Percentiles rank a stretch among this genome's conserved stretches.
These are phyloP conservation scores for Lumnitzera racemosa DNA, from an alignment of 345 rosid genomes.

Conservation along the genomic window DNA sequence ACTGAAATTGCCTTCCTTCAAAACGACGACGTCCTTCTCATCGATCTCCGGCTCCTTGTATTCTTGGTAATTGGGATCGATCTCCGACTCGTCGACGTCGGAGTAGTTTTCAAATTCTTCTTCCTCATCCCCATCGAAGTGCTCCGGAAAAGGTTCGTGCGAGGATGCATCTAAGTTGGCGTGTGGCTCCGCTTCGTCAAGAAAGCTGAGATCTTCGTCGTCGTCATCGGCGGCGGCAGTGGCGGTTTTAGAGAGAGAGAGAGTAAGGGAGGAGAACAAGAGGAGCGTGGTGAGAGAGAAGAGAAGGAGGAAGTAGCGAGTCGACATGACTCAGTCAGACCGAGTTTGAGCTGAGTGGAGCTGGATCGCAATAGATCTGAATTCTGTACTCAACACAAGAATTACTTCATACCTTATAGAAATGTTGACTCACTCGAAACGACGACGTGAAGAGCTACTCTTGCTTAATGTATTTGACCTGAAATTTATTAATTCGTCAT, in stretches of 20 bases:
- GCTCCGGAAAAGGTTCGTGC: not conserved
- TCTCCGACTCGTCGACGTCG: slow-evolving; percentile 54
- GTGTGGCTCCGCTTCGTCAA: slow-evolving; percentile 14
- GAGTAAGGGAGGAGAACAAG: slow-evolving; percentile 9
- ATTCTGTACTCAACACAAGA: not conserved
- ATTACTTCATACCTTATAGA: no score
- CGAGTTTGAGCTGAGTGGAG: not conserved
- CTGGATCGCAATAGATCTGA: slow-evolving; percentile 11
- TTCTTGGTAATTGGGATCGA: slow-evolving; percentile 21
- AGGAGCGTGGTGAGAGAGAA: slow-evolving; percentile 10
- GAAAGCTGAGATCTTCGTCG: slow-evolving; percentile 23
- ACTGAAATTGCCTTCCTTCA: slow-evolving; percentile 73
- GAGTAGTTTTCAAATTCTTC: slow-evolving; percentile 44
- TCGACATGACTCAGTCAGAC: slow-evolving; percentile 25
- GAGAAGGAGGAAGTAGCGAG: slow-evolving; percentile 34
- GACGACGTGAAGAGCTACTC: no score
- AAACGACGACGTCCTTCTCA: slow-evolving; percentile 82
- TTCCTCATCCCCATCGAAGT: slow-evolving; percentile 16
- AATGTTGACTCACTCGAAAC: no score
- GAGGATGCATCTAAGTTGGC: not conserved
- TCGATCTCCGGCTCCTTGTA: slow-evolving; percentile 61
- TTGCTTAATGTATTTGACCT: no score
- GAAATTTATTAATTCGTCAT: no score
- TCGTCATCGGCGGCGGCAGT: slow-evolving; percentile 6
- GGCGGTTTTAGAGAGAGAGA: slow-evolving; percentile 3